Percentiles rank a stretch among this genome's conserved stretches.
phyloP scores from a whole-genome alignment of 176 grass and related monocot genomes.

The Panicum miliaceum region DNA sequence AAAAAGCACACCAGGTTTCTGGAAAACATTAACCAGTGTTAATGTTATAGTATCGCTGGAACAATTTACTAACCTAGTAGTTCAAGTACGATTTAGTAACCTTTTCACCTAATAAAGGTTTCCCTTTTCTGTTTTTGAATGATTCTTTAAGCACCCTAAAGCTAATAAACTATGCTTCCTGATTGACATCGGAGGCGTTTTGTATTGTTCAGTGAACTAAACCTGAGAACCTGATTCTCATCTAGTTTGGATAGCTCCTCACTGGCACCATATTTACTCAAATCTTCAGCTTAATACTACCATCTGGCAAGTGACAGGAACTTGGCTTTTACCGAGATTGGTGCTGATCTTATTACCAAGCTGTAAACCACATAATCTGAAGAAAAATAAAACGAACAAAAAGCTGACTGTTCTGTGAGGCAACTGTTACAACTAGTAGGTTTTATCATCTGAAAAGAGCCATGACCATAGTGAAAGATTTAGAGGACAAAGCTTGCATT shows the following conservation, averaged over 20 bases:
- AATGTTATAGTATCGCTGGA: conserved; percentile 20
- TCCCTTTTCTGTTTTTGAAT: conserved; percentile 1
- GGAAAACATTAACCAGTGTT: conserved; percentile 28
- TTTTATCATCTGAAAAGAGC: conserved; percentile 8
- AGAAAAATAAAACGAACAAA: background rate
- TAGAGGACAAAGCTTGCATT: background rate
- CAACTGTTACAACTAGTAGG: background rate
- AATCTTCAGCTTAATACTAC: conserved; percentile 13
- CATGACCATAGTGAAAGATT: conserved; percentile 5
- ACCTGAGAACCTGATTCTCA: conserved; percentile 47
- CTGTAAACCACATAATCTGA: conserved; percentile 31
- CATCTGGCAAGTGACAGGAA: conserved; percentile 20
- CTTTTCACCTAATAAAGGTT: conserved; percentile 56
- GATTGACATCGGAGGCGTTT: conserved; percentile 22
- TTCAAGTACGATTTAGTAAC: conserved; percentile 28
- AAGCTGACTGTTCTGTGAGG: background rate
- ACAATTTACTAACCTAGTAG: conserved; percentile 24
- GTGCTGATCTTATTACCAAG: conserved; percentile 23
- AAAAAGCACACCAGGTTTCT: conserved; percentile 33
- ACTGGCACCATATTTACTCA: conserved; percentile 4
- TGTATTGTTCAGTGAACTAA: conserved; percentile 32
- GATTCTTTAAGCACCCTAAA: conserved; percentile 39
- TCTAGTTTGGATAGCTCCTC: conserved; percentile 36
- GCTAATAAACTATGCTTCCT: conserved; percentile 39
- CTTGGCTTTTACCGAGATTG: conserved; percentile 30